Conservation (phyloP, 2,329 filamentous ascomycete species). For the Calonectria crousiana region DNA sequence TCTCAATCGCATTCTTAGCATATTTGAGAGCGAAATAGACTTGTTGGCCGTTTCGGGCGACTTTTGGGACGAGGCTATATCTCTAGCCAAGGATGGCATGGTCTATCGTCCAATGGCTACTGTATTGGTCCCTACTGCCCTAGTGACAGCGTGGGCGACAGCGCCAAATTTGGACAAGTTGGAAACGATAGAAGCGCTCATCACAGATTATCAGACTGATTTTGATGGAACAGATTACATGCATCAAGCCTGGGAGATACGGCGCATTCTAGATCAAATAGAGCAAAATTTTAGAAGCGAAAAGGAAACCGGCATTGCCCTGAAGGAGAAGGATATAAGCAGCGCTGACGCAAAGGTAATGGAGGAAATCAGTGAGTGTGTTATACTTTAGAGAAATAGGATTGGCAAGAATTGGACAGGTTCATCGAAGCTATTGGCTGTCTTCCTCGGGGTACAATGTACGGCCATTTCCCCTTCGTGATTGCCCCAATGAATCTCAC, state of each 20-base stretch:
- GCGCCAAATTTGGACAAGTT: background rate
- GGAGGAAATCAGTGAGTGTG: background rate
- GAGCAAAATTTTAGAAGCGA: background rate
- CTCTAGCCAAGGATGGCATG: background rate
- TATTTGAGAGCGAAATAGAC: background rate
- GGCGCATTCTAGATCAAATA: background rate
- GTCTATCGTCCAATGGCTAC: background rate
- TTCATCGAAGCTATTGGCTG: background rate
- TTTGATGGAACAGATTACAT: background rate
- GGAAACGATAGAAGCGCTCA: background rate
- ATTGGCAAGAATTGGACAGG: background rate
- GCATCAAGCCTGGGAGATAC: background rate
- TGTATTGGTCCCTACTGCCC: background rate
- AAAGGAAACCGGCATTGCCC: background rate
- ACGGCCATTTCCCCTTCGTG: too few species aligned
- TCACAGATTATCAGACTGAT: background rate
- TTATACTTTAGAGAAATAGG: background rate
- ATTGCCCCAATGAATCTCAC: too few species aligned
- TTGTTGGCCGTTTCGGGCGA: background rate
- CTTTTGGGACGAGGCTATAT: background rate
- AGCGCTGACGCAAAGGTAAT: background rate
- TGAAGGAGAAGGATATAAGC: background rate
- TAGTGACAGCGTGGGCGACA: background rate
- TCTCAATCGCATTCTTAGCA: background rate
- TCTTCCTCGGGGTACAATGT: background rate